Base-by-base conservation (phyloP, 2,329 filamentous ascomycete species). In the Pseudogymnoascus pannorum region DNA sequence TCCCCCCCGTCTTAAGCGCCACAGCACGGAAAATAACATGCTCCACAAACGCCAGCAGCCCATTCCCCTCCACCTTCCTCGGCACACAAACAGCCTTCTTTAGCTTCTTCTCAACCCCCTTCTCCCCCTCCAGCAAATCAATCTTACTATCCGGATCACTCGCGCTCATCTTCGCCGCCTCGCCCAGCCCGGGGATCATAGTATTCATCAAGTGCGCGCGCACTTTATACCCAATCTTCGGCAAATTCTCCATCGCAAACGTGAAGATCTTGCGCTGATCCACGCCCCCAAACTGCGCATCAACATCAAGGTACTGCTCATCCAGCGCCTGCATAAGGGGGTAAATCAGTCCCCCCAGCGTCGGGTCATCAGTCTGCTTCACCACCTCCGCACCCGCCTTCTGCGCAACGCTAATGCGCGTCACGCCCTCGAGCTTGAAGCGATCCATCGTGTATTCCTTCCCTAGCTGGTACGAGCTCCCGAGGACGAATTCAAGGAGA, bases 331-430 rank as follows among this genome's bases (percentile, higher is more conserved):
- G 94, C 76, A 99, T 87, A 57, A 95, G 80, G 1, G 91, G 90
- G 78, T 95, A 95, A 64, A 93, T 82, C 11, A 93, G 79, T 1
- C 89, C 90, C 61, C 82, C 85, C 60, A 95, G 73, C 2, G 88
- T 83, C 8, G 88, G 84, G 70, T 93, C 92, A 61, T 84, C 83
- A 3, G 88, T 86, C 78, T 97, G 92, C 81, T 97, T 97, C 66
- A 99, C 93, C 6, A 97, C 85, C 75, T 97, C 94, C 1, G 91
- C 89, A 38, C 93, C 93, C 0, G 93, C 92, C 75, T 91, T 94
- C 75, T 92, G 91, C 14, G 92, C 91, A 70, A 72, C 72, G 57
- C 66, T 65, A 9, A 70, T 67, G 58, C 68, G 64, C 7, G 68
- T 71, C 18, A 72, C 68, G 29, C 67, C 66, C 60, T 71, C 83